A percentile compares a stretch with the other conserved stretches of the same genome.
Evolutionary conservation across 345 rosid species (phyloP).

Genomic region (Gossypium raimondii): DNA sequence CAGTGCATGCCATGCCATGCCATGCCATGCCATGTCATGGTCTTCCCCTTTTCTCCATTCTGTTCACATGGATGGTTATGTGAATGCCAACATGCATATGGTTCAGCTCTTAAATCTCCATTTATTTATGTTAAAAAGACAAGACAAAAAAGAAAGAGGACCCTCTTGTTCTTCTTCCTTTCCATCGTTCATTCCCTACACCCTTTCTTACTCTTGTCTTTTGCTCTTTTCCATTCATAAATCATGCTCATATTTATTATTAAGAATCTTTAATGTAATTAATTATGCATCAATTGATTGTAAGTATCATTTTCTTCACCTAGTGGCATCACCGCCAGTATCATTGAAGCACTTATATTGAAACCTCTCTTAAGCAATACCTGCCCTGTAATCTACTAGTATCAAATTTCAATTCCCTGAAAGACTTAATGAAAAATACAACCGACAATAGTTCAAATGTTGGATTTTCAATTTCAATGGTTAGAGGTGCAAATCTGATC

Average conservation of each 20-base stretch:
- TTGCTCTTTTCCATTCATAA: too few species aligned
- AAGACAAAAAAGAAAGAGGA: neutral
- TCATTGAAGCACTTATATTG: neutral
- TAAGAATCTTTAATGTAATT: neutral
- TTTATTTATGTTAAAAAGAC: neutral
- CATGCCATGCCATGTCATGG: too few species aligned
- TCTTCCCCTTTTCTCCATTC: neutral
- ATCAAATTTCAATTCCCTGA: neutral
- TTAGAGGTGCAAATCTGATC: too few species aligned
- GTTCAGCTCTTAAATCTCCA: neutral
- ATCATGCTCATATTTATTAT: neutral
- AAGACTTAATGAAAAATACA: too few species aligned
- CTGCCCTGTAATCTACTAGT: neutral
- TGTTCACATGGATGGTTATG: constrained; percentile 9
- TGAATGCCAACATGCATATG: constrained; percentile 7
- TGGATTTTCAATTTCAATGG: too few species aligned
- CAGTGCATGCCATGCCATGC: too few species aligned
- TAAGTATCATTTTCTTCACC: neutral
- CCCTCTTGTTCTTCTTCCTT: neutral
- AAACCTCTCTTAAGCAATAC: neutral
- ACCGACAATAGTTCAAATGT: too few species aligned
- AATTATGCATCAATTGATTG: constrained; percentile 2
- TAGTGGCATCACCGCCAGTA: neutral
- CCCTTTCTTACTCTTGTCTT: neutral
- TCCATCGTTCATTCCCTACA: neutral